phyloP scores from a whole-genome alignment of 495 filamentous ascomycete species.

The Aspergillus cristatus region DNA sequence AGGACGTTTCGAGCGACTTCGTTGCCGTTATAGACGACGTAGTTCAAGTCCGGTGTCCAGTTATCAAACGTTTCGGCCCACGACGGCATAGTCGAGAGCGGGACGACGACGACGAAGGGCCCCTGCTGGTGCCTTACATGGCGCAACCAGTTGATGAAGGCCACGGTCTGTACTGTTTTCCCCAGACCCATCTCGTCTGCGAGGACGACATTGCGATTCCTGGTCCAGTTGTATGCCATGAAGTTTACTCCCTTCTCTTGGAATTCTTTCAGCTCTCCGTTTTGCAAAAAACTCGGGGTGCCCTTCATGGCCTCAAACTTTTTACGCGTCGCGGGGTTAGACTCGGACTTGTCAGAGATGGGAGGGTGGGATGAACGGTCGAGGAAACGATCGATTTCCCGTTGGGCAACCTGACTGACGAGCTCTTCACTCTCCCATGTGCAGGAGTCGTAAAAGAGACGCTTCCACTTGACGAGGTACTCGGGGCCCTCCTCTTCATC shows the following conservation, averaged over 20 bases:
- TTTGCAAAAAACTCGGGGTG: conserved; percentile 76
- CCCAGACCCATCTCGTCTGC: conserved; percentile 98
- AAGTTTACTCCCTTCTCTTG: conserved; percentile 93
- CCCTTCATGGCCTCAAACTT: conserved; percentile 61
- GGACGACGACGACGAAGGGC: conserved; percentile 91
- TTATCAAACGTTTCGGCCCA: conserved; percentile 97
- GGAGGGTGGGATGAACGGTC: conserved; percentile 69
- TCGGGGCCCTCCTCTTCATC: conserved; percentile 67
- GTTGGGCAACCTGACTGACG: conserved; percentile 67
- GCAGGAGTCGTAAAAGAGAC: conserved; percentile 79
- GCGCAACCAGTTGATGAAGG: conserved; percentile 97
- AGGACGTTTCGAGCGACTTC: conserved; percentile 74
- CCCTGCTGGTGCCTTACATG: conserved; percentile 84
- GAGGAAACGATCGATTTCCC: conserved; percentile 82
- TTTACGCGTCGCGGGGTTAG: conserved; percentile 62
- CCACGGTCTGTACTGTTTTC: conserved; percentile 95
- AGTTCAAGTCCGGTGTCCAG: conserved; percentile 95
- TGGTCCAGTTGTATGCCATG: conserved; percentile 87
- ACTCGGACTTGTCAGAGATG: conserved; percentile 63
- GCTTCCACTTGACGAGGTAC: conserved; percentile 88
- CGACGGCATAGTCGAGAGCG: conserved; percentile 88
- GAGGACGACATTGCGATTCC: conserved; percentile 84
- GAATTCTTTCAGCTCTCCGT: conserved; percentile 84
- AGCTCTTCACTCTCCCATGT: conserved; percentile 85
- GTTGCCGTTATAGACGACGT: conserved; percentile 90